A percentile compares a stretch with the other conserved stretches of the same genome.
Evolutionary conservation across 2,329 filamentous ascomycete genomes (phyloP).

Genomic region (Fusarium heterosporum): DNA sequence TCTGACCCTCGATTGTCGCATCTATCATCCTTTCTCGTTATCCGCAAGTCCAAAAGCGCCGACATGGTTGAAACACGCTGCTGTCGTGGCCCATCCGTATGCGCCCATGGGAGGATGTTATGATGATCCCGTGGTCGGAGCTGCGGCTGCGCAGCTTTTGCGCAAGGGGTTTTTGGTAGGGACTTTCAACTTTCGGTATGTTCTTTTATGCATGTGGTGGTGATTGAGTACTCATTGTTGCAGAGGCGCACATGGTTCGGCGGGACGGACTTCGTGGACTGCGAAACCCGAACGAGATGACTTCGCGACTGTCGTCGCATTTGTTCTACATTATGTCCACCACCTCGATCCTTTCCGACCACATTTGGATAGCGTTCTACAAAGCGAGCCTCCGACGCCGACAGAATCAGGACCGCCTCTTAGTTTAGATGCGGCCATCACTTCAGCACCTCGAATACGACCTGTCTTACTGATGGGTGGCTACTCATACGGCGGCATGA

Average conservation of each 20-base stretch:
- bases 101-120: conserved; percentile 86
- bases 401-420: conserved; percentile 1
- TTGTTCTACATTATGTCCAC: conserved; percentile 79
- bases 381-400: conserved; percentile 16
- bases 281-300: conserved; percentile 83
- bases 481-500: conserved; percentile 91
- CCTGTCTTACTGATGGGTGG: conserved; percentile 73
- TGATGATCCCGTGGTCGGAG: conserved; percentile 83
- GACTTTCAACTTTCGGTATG: conserved; percentile 92
- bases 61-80: conserved; percentile 62
- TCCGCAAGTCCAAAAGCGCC: conserved; percentile 48
- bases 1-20: conserved; percentile 79
- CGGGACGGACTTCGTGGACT: conserved; percentile 88
- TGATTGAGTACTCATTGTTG: conserved; percentile 21
- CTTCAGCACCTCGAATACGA: conserved; percentile 3
- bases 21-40: conserved; percentile 76
- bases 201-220: not conserved
- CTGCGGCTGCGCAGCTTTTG: conserved; percentile 73
- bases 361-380: conserved; percentile 10
- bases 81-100: conserved; percentile 89
- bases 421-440: not conserved
- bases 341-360: conserved; percentile 60
- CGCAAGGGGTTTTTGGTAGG: conserved; percentile 78
- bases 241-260: conserved; percentile 81
- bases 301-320: conserved; percentile 84